Percentiles rank a stretch among this genome's conserved stretches.
These are phyloP conservation scores for Plantago coronopus DNA, from an alignment of 305 asterid genomes.

Conservation along the genomic window DNA sequence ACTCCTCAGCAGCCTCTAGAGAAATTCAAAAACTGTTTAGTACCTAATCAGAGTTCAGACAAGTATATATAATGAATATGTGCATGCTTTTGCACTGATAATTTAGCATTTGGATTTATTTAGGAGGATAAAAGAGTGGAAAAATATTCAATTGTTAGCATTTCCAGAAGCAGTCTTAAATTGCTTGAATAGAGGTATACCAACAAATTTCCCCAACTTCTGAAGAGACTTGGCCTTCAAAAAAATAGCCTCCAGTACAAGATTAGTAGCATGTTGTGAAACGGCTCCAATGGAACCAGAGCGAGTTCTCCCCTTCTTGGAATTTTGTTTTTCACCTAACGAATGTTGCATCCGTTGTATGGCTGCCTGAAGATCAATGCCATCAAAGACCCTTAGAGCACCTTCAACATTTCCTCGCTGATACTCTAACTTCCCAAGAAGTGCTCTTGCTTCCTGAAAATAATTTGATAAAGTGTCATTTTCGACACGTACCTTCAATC, in stretches of 20 bases:
- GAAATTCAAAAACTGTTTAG: conserved; percentile 34
- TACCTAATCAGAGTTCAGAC: conserved; percentile 35
- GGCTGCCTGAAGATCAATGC: conserved; percentile 94
- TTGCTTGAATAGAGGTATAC: conserved; percentile 37
- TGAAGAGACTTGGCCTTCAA: conserved; percentile 93
- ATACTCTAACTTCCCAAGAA: conserved; percentile 94
- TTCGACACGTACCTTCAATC: conserved; percentile 29
- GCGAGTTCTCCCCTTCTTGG: conserved; percentile 72
- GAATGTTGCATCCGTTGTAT: conserved; percentile 79
- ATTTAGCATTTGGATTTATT: too few species aligned
- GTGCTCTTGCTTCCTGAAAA: conserved; percentile 97
- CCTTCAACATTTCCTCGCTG: conserved; percentile 96
- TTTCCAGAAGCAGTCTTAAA: conserved; percentile 13
- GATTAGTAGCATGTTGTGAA: conserved; percentile 83
- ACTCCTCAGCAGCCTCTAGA: conserved; percentile 92
- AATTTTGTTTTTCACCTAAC: conserved; percentile 47
- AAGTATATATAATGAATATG: conserved; percentile 13
- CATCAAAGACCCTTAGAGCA: conserved; percentile 93
- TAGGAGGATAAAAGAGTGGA: conserved; percentile 11
- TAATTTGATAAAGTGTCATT: conserved; percentile 32
- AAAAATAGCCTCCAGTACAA: conserved; percentile 91
- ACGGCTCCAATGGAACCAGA: conserved; percentile 50
- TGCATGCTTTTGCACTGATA: neutral
- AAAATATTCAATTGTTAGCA: neutral
- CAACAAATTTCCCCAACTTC: conserved; percentile 78